These are phyloP conservation scores for Beta lomatogona DNA, from an alignment of 179 eudicot species.

Conservation along the genomic window DNA sequence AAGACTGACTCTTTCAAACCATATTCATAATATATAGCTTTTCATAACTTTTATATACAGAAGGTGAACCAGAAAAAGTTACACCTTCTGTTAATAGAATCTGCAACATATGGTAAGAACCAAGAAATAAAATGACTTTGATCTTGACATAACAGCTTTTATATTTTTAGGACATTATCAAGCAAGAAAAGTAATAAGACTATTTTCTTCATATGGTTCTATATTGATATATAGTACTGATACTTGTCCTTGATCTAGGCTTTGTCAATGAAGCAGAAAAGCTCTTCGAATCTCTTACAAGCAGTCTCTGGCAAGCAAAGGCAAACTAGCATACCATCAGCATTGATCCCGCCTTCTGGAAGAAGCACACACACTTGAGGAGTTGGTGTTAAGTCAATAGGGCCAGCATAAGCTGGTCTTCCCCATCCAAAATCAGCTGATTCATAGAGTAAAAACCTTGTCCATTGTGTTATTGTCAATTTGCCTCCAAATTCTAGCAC, in stretches of 20 bases:
- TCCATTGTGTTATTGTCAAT: conserved; percentile 90
- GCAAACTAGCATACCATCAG: conserved; percentile 72
- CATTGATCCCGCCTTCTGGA: conserved; percentile 60
- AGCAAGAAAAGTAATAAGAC: background rate
- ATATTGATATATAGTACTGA: background rate
- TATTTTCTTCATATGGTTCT: background rate
- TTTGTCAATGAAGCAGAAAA: conserved; percentile 38
- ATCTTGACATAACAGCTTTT: too few species aligned
- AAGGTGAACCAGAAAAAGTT: too few species aligned
- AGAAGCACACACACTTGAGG: conserved; percentile 88
- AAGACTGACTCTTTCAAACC: too few species aligned
- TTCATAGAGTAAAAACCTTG: conserved; percentile 82
- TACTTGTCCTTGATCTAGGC: conserved; percentile 1
- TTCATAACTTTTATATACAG: too few species aligned
- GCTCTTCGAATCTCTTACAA: conserved; percentile 43
- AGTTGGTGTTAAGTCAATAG: conserved; percentile 87
- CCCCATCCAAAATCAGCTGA: conserved; percentile 96
- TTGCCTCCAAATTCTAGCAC: conserved; percentile 88
- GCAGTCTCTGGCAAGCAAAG: conserved; percentile 87
- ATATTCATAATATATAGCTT: too few species aligned
- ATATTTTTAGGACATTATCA: background rate
- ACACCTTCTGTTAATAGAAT: too few species aligned
- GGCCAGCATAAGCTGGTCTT: conserved; percentile 81
- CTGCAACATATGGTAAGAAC: too few species aligned
- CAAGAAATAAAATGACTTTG: too few species aligned